Conservation (phyloP, 2,329 filamentous ascomycete species). For the Thermomyces lanuginosus region DNA sequence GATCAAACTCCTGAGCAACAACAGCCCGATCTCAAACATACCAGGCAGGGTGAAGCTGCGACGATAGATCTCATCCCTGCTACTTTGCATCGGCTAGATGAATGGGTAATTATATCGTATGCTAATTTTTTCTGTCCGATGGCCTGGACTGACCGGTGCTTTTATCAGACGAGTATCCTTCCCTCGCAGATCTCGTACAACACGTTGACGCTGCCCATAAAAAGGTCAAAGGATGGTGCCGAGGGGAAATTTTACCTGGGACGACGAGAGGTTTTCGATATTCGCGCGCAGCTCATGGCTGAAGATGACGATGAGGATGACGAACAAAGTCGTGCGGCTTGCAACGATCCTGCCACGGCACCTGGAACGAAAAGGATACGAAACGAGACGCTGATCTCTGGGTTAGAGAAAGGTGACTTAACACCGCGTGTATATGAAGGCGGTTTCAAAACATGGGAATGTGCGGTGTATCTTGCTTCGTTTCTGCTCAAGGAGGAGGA, state of each 20-base stretch:
- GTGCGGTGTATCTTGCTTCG: slow-evolving; percentile 42
- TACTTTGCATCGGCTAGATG: slow-evolving; percentile 5
- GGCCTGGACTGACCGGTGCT: not conserved
- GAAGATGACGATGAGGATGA: slow-evolving; percentile 30
- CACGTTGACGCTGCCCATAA: slow-evolving; percentile 19
- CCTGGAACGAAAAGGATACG: too few species aligned
- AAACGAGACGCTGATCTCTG: slow-evolving; percentile 24
- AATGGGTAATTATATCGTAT: slow-evolving; percentile 2
- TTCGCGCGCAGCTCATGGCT: slow-evolving; percentile 47
- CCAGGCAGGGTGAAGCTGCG: too few species aligned
- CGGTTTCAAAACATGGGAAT: slow-evolving; percentile 55
- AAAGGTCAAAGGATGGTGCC: not conserved
- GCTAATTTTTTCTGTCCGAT: slow-evolving; percentile 1
- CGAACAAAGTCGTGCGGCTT: too few species aligned
- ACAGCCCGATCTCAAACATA: too few species aligned
- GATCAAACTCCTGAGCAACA: too few species aligned
- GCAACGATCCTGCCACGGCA: too few species aligned
- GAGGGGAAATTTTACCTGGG: slow-evolving; percentile 21
- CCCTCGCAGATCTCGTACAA: slow-evolving; percentile 46
- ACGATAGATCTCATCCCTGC: slow-evolving; percentile 2
- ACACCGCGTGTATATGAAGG: slow-evolving; percentile 48
- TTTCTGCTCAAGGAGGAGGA: slow-evolving; percentile 11
- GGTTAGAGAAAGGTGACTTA: slow-evolving; percentile 40
- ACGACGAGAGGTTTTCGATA: slow-evolving; percentile 46
- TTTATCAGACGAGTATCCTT: slow-evolving; percentile 34